Evolutionary conservation across 148 eudicot genomes (phyloP).

Genomic region (Rhododendron mucronatum): DNA sequence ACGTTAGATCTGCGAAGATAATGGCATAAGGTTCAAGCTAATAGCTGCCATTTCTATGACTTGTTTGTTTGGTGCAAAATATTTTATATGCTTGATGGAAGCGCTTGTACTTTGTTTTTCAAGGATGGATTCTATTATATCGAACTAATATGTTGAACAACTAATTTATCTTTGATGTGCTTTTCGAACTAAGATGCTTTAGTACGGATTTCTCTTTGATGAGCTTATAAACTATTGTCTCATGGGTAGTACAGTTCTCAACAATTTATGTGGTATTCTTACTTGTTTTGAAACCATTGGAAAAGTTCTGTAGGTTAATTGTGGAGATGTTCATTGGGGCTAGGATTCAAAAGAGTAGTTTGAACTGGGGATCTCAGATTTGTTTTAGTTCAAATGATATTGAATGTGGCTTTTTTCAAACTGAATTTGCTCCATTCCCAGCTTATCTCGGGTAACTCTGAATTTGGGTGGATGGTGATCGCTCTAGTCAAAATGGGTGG

Average conservation of each 20-base stretch:
- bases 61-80: neutral
- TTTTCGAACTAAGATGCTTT: neutral
- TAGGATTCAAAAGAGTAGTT: neutral
- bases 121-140: neutral
- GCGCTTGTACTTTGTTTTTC: neutral
- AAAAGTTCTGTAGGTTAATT: neutral
- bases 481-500: neutral
- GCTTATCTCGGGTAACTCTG: neutral
- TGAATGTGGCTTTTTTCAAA: neutral
- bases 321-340: neutral
- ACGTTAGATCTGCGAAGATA: constrained; percentile 32
- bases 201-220: neutral
- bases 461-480: neutral
- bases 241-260: neutral
- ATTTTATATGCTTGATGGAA: neutral
- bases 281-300: neutral
- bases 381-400: neutral
- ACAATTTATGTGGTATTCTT: neutral
- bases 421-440: neutral
- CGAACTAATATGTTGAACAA: neutral
- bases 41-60: neutral
- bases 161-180: neutral
- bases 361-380: neutral
- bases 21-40: constrained; percentile 21
- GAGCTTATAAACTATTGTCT: neutral